These are phyloP conservation scores for Sporothrix humicola DNA, from an alignment of 2,329 filamentous ascomycete species.

Conservation along the genomic window DNA sequence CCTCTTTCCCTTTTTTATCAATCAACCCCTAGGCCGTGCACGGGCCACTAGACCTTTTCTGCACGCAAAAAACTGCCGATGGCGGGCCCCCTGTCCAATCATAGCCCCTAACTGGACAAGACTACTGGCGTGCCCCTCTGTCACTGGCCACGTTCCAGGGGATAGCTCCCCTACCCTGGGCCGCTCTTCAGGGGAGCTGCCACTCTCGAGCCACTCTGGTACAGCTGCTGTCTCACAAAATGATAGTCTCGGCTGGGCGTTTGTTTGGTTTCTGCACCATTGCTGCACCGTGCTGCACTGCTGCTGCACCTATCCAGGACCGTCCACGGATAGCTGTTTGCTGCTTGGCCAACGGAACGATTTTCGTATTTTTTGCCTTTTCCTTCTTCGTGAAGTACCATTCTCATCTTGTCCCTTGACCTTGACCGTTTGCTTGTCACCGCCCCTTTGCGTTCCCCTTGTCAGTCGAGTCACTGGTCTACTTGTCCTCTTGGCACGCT, in stretches of 20 bases:
- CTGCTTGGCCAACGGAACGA: slow-evolving; percentile 31
- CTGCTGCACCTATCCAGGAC: too few relatives aligned
- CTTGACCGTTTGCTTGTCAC: slow-evolving; percentile 3
- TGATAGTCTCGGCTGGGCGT: background rate
- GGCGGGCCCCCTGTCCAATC: background rate
- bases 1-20: slow-evolving; percentile 22
- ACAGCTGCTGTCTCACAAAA: slow-evolving; percentile 22
- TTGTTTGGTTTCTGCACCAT: background rate
- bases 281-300: too few relatives aligned
- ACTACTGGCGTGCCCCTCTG: background rate
- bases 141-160: background rate
- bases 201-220: background rate
- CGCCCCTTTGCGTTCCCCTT: background rate
- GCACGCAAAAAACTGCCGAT: slow-evolving; percentile 19
- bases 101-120: background rate
- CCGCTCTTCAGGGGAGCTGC: slow-evolving; percentile 23
- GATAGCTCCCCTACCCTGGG: background rate
- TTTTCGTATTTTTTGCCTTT: background rate
- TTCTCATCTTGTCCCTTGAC: background rate
- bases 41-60: background rate
- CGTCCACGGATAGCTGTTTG: background rate
- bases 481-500: slow-evolving; percentile 26
- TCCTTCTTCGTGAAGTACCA: background rate
- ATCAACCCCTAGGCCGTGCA: slow-evolving; percentile 14
- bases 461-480: slow-evolving; percentile 16